A percentile compares a stretch with the other conserved stretches of the same genome.
These are phyloP conservation scores for Asterochloris sp. DNA, from an alignment of 139 green algal genomes.

Conservation along the genomic window DNA sequence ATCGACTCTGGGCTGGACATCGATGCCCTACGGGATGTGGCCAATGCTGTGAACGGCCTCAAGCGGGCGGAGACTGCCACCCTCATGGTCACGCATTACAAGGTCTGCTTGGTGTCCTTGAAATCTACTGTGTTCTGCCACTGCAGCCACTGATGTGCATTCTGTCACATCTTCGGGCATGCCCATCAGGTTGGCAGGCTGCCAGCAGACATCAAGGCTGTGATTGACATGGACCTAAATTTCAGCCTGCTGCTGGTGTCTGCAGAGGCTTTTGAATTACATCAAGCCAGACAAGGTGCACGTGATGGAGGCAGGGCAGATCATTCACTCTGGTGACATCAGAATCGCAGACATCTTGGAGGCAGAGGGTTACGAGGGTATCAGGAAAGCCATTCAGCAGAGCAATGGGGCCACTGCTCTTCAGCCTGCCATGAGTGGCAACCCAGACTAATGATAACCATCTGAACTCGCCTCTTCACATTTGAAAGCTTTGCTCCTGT, in stretches of 20 bases:
- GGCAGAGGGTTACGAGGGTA: slow-evolving; percentile 53
- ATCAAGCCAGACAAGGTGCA: slow-evolving; percentile 76
- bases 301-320: slow-evolving; percentile 72
- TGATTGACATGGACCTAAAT: background rate
- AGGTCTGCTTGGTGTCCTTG: slow-evolving; percentile 44
- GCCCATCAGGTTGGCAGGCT: background rate
- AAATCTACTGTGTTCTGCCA: background rate
- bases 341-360: slow-evolving; percentile 63
- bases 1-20: slow-evolving; percentile 97
- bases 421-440: slow-evolving; percentile 7
- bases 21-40: slow-evolving; percentile 85
- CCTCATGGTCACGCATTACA: slow-evolving; percentile 99
- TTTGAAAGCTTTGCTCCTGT: too few relatives aligned
- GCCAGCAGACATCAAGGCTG: background rate
- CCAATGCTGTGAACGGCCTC: slow-evolving; percentile 69
- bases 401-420: background rate
- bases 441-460: background rate
- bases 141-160: background rate
- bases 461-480: too few relatives aligned
- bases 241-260: background rate
- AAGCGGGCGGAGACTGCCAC: slow-evolving; percentile 61
- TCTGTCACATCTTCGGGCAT: background rate
- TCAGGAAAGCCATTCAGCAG: slow-evolving; percentile 10
- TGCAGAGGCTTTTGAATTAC: slow-evolving; percentile 73
- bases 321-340: slow-evolving; percentile 64